Evolutionary conservation across 140 eudicot genomes (phyloP), one percentile per base, ranked within the genome.

Genomic region (Oenanthe javanica): DNA sequence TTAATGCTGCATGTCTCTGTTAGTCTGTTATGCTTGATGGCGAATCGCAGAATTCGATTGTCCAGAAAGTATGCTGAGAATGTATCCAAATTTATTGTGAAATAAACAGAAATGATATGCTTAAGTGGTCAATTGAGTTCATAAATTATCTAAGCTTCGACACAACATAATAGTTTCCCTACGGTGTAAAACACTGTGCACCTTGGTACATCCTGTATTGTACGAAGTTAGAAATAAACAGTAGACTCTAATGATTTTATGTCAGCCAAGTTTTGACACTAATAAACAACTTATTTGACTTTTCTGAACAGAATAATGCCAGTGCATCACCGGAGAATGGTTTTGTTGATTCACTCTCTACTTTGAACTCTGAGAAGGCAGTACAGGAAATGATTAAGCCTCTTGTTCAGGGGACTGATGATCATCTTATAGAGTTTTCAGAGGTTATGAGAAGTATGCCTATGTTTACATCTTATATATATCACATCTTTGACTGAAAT

Each of bases 361-460:
- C 74, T 59, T 64, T 42, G 81, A 82, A 71, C 73, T 82, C 91
- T 16, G 92, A 88, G 67, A 88, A 86, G 86, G 88, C 84, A 43
- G 84, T 90, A 50, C 81, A 86, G 77, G 92, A 90, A 50, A 49
- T 88, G 77, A 79, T 82, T 59, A 84, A 88, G 77, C 87, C 96
- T 81, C 83, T 55, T 69, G 77, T 84, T 80, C 85, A 88, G 49
- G 96, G 91, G 78, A 80, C 83, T 49, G 96, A 87, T 31, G 92
- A 88, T 71, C 87, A 90, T 88, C 91, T 88, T 38, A 45, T 90
- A 43, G 96, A 90, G 87, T 90, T 88, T 81, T 86, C 91, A 15
- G 96, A 90, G 81, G 89, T 92, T 81, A 61, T 88, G 85, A 85
- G 91, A 85, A 90, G 96, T 90, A 86, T 59, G 82, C 36, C 66